A percentile compares a stretch with the other conserved stretches of the same genome.
Evolutionary conservation across 768 basidiomycete species (phyloP).

Genomic region (Suillus cothurnatus): DNA sequence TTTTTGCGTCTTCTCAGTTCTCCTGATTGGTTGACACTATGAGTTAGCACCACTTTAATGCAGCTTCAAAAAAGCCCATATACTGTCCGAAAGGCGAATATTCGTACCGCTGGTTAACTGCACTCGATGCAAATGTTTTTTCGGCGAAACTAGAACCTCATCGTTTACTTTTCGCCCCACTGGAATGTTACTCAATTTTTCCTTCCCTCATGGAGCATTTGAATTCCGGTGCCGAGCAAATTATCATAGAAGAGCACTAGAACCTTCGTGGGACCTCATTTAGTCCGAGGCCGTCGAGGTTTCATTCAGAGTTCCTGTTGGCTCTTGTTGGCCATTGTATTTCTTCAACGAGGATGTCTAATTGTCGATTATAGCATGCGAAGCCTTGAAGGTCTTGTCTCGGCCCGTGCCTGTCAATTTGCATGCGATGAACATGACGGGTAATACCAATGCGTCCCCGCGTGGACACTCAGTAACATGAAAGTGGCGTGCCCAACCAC

Average conservation of each 20-base stretch:
- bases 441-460: background rate
- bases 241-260: background rate
- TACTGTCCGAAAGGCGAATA: background rate
- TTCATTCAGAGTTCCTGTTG: background rate
- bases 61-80: background rate
- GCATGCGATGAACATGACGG: background rate
- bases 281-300: background rate
- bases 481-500: background rate
- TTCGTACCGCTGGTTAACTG: background rate
- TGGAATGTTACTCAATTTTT: background rate
- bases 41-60: background rate
- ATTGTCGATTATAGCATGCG: background rate
- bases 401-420: background rate
- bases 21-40: background rate
- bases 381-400: background rate
- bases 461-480: background rate
- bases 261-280: background rate
- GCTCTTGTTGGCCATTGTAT: background rate
- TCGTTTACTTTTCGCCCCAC: background rate
- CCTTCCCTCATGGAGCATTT: background rate
- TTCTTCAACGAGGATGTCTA: background rate
- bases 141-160: background rate
- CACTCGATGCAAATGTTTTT: background rate
- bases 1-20: background rate
- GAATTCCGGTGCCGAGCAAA: background rate